Evolutionary conservation across 148 eudicot genomes (phyloP).

Genomic region (Nepenthes gracilis): DNA sequence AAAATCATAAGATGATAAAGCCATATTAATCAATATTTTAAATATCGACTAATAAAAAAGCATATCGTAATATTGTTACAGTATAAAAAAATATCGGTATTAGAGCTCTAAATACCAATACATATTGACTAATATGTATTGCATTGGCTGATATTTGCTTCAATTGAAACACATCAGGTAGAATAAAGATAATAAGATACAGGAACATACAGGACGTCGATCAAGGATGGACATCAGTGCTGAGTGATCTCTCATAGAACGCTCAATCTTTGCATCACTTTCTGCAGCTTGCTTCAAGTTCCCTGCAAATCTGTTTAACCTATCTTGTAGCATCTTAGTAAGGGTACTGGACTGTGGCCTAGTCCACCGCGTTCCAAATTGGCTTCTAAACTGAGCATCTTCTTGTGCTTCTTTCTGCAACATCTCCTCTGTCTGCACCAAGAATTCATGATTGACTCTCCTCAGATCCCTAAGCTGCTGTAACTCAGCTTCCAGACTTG

Average conservation of each 20-base stretch:
- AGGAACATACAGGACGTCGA: constrained; percentile 58
- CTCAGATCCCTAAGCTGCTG: constrained; percentile 84
- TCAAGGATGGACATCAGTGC: constrained; percentile 93
- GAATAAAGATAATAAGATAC: background rate
- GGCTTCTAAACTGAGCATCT: constrained; percentile 86
- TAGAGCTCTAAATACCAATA: too few species aligned
- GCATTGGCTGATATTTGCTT: too few species aligned
- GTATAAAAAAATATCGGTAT: too few species aligned
- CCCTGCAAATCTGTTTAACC: constrained; percentile 85
- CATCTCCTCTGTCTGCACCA: constrained; percentile 91
- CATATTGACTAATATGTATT: too few species aligned
- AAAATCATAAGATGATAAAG: too few species aligned
- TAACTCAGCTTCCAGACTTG: constrained; percentile 79
- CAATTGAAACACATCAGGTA: background rate
- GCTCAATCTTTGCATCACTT: constrained; percentile 90
- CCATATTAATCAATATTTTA: too few species aligned
- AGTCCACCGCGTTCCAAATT: constrained; percentile 96
- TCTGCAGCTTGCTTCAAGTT: constrained; percentile 97
- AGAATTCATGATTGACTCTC: constrained; percentile 87
- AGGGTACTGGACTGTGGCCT: constrained; percentile 94
- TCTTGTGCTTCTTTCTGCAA: constrained; percentile 90
- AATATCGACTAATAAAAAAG: too few species aligned
- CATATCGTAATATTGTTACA: too few species aligned
- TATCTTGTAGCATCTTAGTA: constrained; percentile 80
- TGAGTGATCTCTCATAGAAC: constrained; percentile 79